A percentile compares a stretch with the other conserved stretches of the same genome.
These are phyloP conservation scores for Paralagenidium karlingii DNA, from an alignment of 352 stramenopile genomes.

Conservation along the genomic window DNA sequence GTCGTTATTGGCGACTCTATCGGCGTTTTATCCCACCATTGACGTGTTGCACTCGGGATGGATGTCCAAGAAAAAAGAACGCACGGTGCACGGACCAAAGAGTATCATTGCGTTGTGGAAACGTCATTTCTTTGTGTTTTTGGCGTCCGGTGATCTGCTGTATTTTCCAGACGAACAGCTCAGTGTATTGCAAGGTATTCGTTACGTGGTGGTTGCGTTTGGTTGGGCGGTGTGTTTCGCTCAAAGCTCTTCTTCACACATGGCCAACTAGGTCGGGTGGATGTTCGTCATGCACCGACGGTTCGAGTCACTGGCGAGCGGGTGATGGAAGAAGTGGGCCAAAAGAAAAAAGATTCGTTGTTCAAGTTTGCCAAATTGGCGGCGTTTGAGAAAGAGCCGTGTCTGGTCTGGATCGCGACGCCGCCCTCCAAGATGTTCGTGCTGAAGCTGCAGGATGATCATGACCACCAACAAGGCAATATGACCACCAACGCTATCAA, in stretches of 20 bases:
- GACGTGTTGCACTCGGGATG: conserved; percentile 54
- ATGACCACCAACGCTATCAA: no score
- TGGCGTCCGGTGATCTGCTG: conserved; percentile 55
- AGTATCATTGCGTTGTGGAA: conserved; percentile 83
- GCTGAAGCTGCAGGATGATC: conserved; percentile 56
- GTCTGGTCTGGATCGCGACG: conserved; percentile 71
- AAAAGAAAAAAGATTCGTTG: conserved; percentile 60
- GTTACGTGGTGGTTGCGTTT: not conserved
- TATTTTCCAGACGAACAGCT: conserved; percentile 72
- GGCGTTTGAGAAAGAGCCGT: conserved; percentile 38
- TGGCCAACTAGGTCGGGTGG: conserved; percentile 20
- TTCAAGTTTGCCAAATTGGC: conserved; percentile 57
- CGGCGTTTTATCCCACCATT: conserved; percentile 59
- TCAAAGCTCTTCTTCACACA: not conserved
- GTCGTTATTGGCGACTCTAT: conserved; percentile 57
- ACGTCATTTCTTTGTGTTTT: conserved; percentile 65
- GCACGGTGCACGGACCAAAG: conserved; percentile 53
- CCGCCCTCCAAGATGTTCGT: conserved; percentile 80
- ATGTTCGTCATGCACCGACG: conserved; percentile 64
- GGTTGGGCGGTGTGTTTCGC: no score
- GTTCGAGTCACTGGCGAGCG: conserved; percentile 64
- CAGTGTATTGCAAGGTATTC: conserved; percentile 32
- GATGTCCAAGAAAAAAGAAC: conserved; percentile 66
- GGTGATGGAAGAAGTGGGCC: conserved; percentile 57
- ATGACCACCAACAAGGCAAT: no score